A percentile compares a stretch with the other conserved stretches of the same genome.
phyloP scores from a whole-genome alignment of 371 early-diverging fungal genomes.

The Mortierella sp. region DNA sequence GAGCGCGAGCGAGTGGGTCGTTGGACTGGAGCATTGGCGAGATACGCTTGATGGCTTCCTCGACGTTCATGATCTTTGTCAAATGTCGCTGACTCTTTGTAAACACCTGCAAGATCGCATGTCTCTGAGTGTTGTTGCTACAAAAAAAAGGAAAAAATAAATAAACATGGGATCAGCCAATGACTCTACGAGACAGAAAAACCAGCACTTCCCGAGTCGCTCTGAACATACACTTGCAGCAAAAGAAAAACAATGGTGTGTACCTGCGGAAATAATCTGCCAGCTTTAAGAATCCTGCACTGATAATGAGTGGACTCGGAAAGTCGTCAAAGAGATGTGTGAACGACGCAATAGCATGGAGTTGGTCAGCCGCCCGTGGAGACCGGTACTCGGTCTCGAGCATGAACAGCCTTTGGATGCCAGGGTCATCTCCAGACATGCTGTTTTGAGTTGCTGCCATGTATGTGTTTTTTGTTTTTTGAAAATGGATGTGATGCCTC shows the following conservation, averaged over 20 bases:
- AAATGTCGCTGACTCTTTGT: slow-evolving; percentile 68
- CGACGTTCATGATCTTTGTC: slow-evolving; percentile 66
- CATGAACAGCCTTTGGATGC: slow-evolving; percentile 43
- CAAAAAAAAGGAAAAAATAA: not conserved
- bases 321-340: slow-evolving; percentile 66
- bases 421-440: slow-evolving; percentile 45
- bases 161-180: too few species aligned
- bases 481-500: not conserved
- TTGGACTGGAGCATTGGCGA: slow-evolving; percentile 66
- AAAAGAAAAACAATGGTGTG: too few species aligned
- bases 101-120: slow-evolving; percentile 63
- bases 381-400: slow-evolving; percentile 53
- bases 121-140: slow-evolving; percentile 65
- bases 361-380: slow-evolving; percentile 57
- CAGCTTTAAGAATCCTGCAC: slow-evolving; percentile 68
- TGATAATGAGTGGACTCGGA: slow-evolving; percentile 69
- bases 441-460: not conserved
- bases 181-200: too few species aligned
- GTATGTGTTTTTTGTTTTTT: not conserved
- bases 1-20: slow-evolving; percentile 66
- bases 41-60: slow-evolving; percentile 67
- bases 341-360: slow-evolving; percentile 66
- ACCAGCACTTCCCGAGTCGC: not conserved
- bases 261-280: slow-evolving; percentile 73
- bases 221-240: not conserved